These are phyloP conservation scores for Skeletonema grethae DNA, from an alignment of 108 stramenopile species.

Conservation along the genomic window DNA sequence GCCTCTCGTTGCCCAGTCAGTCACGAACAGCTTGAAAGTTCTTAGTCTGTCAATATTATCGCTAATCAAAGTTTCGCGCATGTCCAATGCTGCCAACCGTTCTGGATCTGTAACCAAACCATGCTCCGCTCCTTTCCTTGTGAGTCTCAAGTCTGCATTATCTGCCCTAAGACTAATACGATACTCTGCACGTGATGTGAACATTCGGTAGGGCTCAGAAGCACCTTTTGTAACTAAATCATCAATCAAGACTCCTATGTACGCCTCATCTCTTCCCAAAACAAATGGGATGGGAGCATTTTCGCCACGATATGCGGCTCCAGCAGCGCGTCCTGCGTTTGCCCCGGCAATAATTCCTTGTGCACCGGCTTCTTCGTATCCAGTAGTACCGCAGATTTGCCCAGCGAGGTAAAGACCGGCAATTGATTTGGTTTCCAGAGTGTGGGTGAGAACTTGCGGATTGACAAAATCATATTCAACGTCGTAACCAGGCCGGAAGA, in stretches of 20 bases:
- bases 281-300: constrained; percentile 73
- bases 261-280: constrained; percentile 93
- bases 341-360: constrained; percentile 96
- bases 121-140: constrained; percentile 86
- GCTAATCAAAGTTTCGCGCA: constrained; percentile 72
- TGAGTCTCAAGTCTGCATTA: constrained; percentile 96
- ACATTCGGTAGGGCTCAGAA: constrained; percentile 97
- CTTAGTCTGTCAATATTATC: constrained; percentile 65
- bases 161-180: constrained; percentile 90
- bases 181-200: constrained; percentile 96
- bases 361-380: constrained; percentile 98
- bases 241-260: constrained; percentile 97
- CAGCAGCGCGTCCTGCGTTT: constrained; percentile 83
- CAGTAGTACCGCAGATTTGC: constrained; percentile 98
- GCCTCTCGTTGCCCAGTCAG: constrained; percentile 81
- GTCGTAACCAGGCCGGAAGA: constrained; percentile 84
- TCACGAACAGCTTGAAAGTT: constrained; percentile 73
- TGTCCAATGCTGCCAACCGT: constrained; percentile 79
- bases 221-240: constrained; percentile 96
- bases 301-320: constrained; percentile 56
- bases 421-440: constrained; percentile 91
- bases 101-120: constrained; percentile 88
- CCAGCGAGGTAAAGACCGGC: constrained; percentile 94
- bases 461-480: constrained; percentile 96
- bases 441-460: constrained; percentile 87